phyloP scores from a whole-genome alignment of 1,284 basidiomycete genomes.

The Salmacisia buchloeana region DNA sequence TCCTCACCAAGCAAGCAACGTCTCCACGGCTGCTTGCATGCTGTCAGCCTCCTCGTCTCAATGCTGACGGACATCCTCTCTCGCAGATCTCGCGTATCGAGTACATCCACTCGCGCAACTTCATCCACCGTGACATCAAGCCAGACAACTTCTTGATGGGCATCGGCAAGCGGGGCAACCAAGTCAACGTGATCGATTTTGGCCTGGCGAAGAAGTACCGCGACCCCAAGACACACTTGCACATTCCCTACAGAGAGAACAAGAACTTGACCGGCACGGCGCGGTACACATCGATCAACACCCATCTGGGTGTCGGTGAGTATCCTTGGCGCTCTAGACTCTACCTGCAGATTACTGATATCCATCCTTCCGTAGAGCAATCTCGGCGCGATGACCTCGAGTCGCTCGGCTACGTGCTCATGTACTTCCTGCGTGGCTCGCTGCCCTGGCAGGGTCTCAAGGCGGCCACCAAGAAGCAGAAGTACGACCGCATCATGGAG shows the following conservation, averaged over 20 bases:
- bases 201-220: slow-evolving; percentile 99
- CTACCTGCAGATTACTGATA: neutral
- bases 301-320: slow-evolving; percentile 86
- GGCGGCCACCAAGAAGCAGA: slow-evolving; percentile 51
- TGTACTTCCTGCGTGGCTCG: slow-evolving; percentile 51
- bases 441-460: slow-evolving; percentile 50
- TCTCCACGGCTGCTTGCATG: neutral
- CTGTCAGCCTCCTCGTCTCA: slow-evolving; percentile 10
- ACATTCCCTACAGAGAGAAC: slow-evolving; percentile 99
- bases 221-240: slow-evolving; percentile 97
- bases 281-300: slow-evolving; percentile 99
- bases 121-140: slow-evolving; percentile 98
- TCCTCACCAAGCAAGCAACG: neutral
- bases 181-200: slow-evolving; percentile 99
- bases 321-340: slow-evolving; percentile 13
- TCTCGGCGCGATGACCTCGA: slow-evolving; percentile 50
- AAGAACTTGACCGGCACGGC: slow-evolving; percentile 99
- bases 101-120: slow-evolving; percentile 98
- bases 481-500: slow-evolving; percentile 52
- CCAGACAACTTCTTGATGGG: slow-evolving; percentile 99
- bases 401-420: slow-evolving; percentile 48
- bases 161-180: slow-evolving; percentile 97
- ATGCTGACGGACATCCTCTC: no score
- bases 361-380: slow-evolving; percentile 29
- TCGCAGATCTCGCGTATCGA: slow-evolving; percentile 91